Percentiles rank a stretch among this genome's conserved stretches.
phyloP scores from a whole-genome alignment of 2,329 filamentous ascomycete species.

The Stachybotrys echinatus region DNA sequence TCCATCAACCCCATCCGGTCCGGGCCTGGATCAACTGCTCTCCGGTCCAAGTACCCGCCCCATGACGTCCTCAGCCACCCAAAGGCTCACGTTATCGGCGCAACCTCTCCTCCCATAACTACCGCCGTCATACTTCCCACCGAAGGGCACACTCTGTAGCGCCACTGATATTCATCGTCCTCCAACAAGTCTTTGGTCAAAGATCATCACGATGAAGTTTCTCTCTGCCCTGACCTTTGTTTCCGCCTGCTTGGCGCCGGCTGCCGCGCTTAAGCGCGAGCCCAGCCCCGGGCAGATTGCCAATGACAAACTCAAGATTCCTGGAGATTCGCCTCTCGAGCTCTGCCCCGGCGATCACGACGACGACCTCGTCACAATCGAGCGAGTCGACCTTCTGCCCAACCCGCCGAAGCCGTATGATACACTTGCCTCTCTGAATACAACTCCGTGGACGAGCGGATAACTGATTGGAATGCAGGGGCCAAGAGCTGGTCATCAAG shows the following conservation, averaged over 20 bases:
- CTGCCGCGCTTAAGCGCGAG: conserved; percentile 37
- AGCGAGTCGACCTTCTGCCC: conserved; percentile 73
- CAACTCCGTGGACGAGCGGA: conserved; percentile 2
- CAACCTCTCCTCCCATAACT: not conserved
- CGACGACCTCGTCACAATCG: conserved; percentile 68
- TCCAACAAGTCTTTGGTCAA: not conserved
- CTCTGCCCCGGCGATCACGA: conserved; percentile 66
- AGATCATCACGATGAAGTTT: conserved; percentile 24
- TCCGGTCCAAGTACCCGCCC: conserved; percentile 29
- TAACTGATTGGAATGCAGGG: conserved; percentile 48
- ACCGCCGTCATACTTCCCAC: too few species aligned
- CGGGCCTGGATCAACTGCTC: not conserved
- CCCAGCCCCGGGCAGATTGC: conserved; percentile 31
- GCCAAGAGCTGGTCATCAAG: conserved; percentile 69
- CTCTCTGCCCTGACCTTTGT: conserved; percentile 39
- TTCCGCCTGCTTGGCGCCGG: conserved; percentile 38
- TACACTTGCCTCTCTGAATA: conserved; percentile 6
- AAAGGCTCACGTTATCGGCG: not conserved
- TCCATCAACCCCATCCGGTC: too few species aligned
- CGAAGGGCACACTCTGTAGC: not conserved
- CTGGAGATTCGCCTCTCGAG: conserved; percentile 78
- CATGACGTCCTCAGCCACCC: not conserved
- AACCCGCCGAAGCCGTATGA: conserved; percentile 86
- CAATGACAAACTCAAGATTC: conserved; percentile 58
- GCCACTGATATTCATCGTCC: not conserved